Evolutionary conservation across 2,329 filamentous ascomycete genomes (phyloP), one percentile per base, ranked within the genome.

Genomic region (Westerdykella ornata): DNA sequence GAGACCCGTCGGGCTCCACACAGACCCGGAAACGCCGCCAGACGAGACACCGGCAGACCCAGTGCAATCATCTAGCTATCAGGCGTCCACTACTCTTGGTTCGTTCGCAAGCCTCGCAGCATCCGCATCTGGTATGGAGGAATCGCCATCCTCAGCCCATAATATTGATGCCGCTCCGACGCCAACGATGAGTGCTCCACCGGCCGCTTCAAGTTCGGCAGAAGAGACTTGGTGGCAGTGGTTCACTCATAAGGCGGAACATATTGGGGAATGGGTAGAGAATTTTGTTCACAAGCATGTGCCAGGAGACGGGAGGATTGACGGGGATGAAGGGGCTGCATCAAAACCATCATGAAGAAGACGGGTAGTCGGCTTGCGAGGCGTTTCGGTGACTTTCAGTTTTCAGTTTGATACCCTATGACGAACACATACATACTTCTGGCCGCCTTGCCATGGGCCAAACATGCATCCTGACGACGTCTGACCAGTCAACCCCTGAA

Each of bases 1-100:
- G 17, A 74, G 73, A 43, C 72, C 81, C 0, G 59, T 79, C 11
- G 84, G 83, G 4, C 59, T 78, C 2, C 85, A 89, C 47, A 57
- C 58, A 57, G 71, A 75, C 36, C 57, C 71, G 0, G 71, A 72
- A 13, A 67, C 72, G 2, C 65, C 63, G 7, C 33, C 46, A 2
- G 62, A 72, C 0, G 70, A 76, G 15, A 71, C 70, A n/a, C 78
- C 75, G 0, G 62, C 63, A 1, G 80, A 84, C 48, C 78, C 80
- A 1, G 55, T 59, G 3, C 44, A 44, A 14, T 31, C 46, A 1
- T 39, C 45, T 8, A 9, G 37, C 47, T 5, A 45, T 40, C 31
- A 6, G 30, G 3, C 48, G 39, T 45, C 55, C 15, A 44, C 49
- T 2, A 13, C 42, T 6, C 16, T 49, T 1, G 37, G 39, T 29